Evolutionary conservation across 768 basidiomycete genomes (phyloP).

Genomic region (Tricholomella constricta): DNA sequence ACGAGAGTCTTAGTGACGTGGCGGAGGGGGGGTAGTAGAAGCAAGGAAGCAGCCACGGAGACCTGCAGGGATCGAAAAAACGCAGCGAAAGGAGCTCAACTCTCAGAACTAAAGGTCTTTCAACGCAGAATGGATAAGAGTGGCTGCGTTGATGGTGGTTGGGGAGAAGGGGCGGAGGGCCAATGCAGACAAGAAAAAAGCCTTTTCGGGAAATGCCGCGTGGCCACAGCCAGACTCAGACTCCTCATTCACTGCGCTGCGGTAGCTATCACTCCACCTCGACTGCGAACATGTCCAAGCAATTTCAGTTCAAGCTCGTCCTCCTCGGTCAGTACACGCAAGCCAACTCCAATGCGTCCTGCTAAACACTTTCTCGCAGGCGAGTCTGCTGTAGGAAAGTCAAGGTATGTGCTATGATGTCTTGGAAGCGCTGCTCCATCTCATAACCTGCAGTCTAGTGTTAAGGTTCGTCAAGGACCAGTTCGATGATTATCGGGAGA

Average conservation of each 20-base stretch:
- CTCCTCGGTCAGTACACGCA: constrained; percentile 71
- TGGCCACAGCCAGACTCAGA: constrained; percentile 26
- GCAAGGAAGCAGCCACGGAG: constrained; percentile 10
- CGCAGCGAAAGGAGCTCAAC: constrained; percentile 29
- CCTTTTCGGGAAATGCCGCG: constrained; percentile 36
- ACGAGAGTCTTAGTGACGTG: constrained; percentile 37
- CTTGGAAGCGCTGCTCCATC: constrained; percentile 24
- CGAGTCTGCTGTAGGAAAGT: constrained; percentile 98
- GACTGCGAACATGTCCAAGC: constrained; percentile 75
- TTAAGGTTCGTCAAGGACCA: constrained; percentile 96
- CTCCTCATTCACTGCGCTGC: constrained; percentile 25
- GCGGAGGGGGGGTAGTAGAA: constrained; percentile 14
- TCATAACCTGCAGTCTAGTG: constrained; percentile 67
- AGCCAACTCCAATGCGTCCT: neutral
- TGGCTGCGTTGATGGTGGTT: constrained; percentile 40
- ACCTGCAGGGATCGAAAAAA: constrained; percentile 8
- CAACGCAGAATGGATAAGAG: constrained; percentile 19
- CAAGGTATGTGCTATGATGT: constrained; percentile 56
- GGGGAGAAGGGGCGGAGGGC: constrained; percentile 20
- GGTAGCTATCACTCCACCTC: constrained; percentile 28
- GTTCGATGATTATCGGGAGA: constrained; percentile 94
- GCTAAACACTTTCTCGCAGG: constrained; percentile 48
- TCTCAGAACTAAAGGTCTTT: constrained; percentile 26
- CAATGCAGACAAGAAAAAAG: constrained; percentile 11
- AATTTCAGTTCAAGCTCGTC: constrained; percentile 95